phyloP scores from a whole-genome alignment of 1,284 basidiomycete genomes.

The Cryptococcus hybrid region DNA sequence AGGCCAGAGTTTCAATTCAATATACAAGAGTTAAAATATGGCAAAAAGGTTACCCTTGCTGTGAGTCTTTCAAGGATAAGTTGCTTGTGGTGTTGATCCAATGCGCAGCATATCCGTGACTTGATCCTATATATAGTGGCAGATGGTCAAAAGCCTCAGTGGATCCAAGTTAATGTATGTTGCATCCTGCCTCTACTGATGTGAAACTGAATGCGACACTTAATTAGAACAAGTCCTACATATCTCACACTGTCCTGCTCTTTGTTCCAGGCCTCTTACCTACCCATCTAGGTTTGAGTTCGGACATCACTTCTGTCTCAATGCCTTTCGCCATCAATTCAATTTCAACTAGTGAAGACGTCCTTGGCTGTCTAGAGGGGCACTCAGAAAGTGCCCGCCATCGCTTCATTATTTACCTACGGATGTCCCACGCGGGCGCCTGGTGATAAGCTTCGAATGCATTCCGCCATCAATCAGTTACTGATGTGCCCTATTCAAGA shows the following conservation, averaged over 20 bases:
- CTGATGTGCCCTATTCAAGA: constrained; percentile 74
- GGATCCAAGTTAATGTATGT: constrained; percentile 74
- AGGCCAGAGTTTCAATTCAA: constrained; percentile 76
- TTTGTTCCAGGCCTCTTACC: constrained; percentile 78
- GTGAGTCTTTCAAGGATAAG: constrained; percentile 52
- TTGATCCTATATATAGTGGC: constrained; percentile 75
- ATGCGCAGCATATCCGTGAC: constrained; percentile 73
- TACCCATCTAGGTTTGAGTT: constrained; percentile 60
- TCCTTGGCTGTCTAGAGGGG: no score
- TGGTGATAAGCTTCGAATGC: constrained; percentile 77
- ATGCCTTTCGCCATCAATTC: constrained; percentile 53
- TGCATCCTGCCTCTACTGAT: not conserved
- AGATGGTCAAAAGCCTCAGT: constrained; percentile 74
- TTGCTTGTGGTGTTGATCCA: not conserved
- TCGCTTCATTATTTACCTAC: constrained; percentile 80
- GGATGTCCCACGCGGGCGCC: constrained; percentile 86
- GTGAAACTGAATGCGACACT: no score
- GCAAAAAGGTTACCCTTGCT: constrained; percentile 69
- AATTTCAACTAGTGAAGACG: no score
- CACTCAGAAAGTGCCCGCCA: constrained; percentile 60
- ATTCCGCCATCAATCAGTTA: constrained; percentile 77
- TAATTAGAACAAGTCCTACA: constrained; percentile 63
- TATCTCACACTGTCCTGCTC: constrained; percentile 73
- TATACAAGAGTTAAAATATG: constrained; percentile 66
- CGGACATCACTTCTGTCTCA: constrained; percentile 61